Base-by-base conservation (phyloP, 1,139 yeast species). In the Geotrichum phurueaensis region DNA sequence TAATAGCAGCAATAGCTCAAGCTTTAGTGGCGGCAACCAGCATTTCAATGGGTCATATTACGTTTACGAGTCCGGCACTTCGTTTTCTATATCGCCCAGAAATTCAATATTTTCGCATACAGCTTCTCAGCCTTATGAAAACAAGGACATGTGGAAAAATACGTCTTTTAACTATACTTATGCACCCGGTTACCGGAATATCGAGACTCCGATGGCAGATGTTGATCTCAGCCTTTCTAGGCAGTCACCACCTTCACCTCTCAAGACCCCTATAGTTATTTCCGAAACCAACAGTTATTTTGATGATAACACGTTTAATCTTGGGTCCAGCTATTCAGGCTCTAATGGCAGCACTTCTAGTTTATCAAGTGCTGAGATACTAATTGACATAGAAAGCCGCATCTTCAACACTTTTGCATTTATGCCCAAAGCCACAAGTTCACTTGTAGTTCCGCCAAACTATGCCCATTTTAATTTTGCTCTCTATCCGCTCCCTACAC, bases 401-500 rank as follows among this genome's bases (percentile, higher is more conserved):
- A 65, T 65, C 36, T 65, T 62, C 55, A 61, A 65, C 58, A 60
- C 61, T 31, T 65, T 65, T 60, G 62, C 65, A 25, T 55, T 65
- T 36, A 51, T 60, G 39, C 61, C 66, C 23, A n/a, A 18, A 18
- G n/a, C 27, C 45, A 39, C 47, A 3, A 9, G 20, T 1, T 23
- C 56, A 10, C 52, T 52, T 7, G 64, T 64, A 1, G 69, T 67
- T 4, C 70, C 71, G 4, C 72, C 72, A 0, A 56, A 57, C 31
- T 66, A 69, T 2, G 56, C 64, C 13, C 68, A 69, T 57, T 65
- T 63, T 56, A 63, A 67, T 9, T 53, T 69, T 53, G 61, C 67
- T 1, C 57, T 69, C 27, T 65, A 65, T 33, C 62, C 69, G 22
- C 63, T 69, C n/a, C 70, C 70, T 2, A 65, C 68, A 10, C 72